Base-by-base conservation (phyloP, 2,329 filamentous ascomycete genomes). In the Colletotrichum eremochloae region DNA sequence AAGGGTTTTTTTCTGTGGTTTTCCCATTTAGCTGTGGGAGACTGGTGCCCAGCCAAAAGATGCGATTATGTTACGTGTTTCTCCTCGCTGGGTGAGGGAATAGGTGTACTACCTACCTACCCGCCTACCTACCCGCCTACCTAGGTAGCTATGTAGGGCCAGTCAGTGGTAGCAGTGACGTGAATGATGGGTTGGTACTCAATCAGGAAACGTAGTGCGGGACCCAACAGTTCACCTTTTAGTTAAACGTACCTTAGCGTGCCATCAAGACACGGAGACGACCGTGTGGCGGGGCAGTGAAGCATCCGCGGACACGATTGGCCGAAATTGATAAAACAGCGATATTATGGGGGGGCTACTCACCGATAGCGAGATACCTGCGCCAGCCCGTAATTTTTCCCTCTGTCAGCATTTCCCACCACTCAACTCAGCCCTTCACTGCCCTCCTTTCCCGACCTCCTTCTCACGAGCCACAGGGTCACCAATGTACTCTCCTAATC, bases 251-350 rank as follows among this genome's bases (percentile, higher is more conserved):
- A 15, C 2, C 33, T 18, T 44, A 36, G 38, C 61, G 33, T 40
- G 61, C 58, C 12, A 50, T 44, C 58, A 62, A 63, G 61, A 63
- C 61, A 71, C 52, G 33, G 53, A 55, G 55, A 63, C n/a, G 31
- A 48, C 24, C 70, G 55, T 72, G 60, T 72, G 70, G 70, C 70
- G 70, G 70, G 70, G 70, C 70, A 65, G 40, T 15, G 56, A 65
- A 61, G 60, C 53, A 44, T 29, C 33, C 24, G 55, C 53, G 40
- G 29, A 72, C 38, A 57, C 55, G 55, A 72, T 72, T 72, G 70
- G 66, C 15, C 62, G 33, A 29, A 14, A 55, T 20, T 15, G 2
- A 53, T 40, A 36, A 70, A 55, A 31, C 60, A 40, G 60, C 53
- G 24, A 40, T 11, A 55, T 55, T 64, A 64, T 69, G 70, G 70